Base-by-base conservation (phyloP, 768 basidiomycete species). In the Tylopilus sp. region DNA sequence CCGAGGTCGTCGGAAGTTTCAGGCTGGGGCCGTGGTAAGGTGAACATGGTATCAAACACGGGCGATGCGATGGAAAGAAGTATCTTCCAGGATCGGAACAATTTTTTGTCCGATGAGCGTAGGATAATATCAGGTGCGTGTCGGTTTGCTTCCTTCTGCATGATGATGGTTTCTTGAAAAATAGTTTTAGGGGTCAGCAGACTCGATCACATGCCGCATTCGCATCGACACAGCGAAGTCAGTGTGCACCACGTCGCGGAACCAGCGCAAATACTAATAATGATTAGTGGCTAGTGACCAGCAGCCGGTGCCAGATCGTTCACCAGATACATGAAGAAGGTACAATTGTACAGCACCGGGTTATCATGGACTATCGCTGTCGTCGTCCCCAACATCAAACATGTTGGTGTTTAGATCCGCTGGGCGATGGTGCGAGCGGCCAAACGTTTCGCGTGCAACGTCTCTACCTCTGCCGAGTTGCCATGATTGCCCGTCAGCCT, bases 401-500 rank as follows among this genome's bases (percentile, higher is more conserved):
- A 40, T 19, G 21, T 16, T 45, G 44, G 52, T 40, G 25, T 58
- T 46, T 7, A 57, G 46, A 14, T 28, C 49, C 30, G 25, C 10
- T 5, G 38, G 41, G 19, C 49, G 53, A 43, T 31, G 45, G 7
- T 56, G 60, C 25, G 64, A 41, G 14, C 34, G 36, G 10, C 67
- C 66, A 56, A 83, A 64, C 47, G 82, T 57, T 53, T 76, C 70
- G 44, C 81, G 69, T 17, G 82, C 82, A 24, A 77, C 62, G 14
- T 79, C 77, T 57, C 69, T 73, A 2, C 83, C 82, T 50, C 72
- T 76, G 6, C 81, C 82, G 13, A 65, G 68, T 55, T 78, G 72
- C 84, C 84, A 85, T 28, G 73, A 60, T 16, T 68, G 72, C 3
- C 74, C 75, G 19, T 67, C 63, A 40, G 71, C 72, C 31, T 57